phyloP scores from a whole-genome alignment of 768 basidiomycete genomes.

The Podaxis sp. region DNA sequence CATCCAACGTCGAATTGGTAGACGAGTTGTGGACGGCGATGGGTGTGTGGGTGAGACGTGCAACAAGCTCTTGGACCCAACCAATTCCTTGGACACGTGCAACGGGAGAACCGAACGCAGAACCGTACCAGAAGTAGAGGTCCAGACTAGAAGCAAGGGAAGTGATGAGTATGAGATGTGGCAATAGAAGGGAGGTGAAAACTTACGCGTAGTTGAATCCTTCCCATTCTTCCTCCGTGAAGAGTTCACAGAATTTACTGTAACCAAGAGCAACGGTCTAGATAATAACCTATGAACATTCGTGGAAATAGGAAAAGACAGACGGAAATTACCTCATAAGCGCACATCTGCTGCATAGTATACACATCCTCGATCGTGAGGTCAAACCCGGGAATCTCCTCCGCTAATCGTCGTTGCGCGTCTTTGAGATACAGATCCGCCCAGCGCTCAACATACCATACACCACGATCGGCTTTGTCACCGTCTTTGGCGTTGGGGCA shows the following conservation, averaged over 20 bases:
- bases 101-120: slow-evolving; percentile 80
- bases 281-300: neutral
- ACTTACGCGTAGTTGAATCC: slow-evolving; percentile 85
- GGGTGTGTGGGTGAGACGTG: slow-evolving; percentile 77
- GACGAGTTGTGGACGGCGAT: slow-evolving; percentile 74
- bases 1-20: slow-evolving; percentile 81
- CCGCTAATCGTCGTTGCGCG: slow-evolving; percentile 60
- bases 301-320: neutral
- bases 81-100: slow-evolving; percentile 77
- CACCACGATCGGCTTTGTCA: slow-evolving; percentile 56
- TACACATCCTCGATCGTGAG: slow-evolving; percentile 71
- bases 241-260: slow-evolving; percentile 88
- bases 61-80: slow-evolving; percentile 80
- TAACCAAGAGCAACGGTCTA: slow-evolving; percentile 91
- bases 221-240: slow-evolving; percentile 91
- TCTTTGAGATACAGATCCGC: slow-evolving; percentile 66
- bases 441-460: slow-evolving; percentile 65
- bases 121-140: slow-evolving; percentile 72
- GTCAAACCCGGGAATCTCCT: slow-evolving; percentile 58
- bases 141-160: slow-evolving; percentile 48
- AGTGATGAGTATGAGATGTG: neutral
- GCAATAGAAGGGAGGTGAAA: neutral
- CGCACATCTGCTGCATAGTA: slow-evolving; percentile 78
- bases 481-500: slow-evolving; percentile 61
- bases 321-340: slow-evolving; percentile 65